Evolutionary conservation across 2,329 filamentous ascomycete species (phyloP).

Genomic region (Stemphylium lycopersici): DNA sequence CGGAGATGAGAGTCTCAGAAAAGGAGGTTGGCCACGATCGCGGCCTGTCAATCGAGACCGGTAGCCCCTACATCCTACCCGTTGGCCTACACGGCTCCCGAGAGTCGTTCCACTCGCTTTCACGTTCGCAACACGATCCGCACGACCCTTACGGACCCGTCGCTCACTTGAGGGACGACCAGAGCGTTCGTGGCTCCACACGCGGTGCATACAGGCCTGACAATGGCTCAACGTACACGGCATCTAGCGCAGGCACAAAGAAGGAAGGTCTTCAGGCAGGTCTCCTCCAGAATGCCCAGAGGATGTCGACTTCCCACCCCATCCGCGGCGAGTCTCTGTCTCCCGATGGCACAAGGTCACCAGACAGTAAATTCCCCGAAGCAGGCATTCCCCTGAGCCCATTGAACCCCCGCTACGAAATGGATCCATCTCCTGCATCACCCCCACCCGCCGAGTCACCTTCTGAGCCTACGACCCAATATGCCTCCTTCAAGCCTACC

Average conservation of each 20-base stretch:
- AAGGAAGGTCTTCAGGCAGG: constrained; percentile 56
- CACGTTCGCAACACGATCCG: constrained; percentile 72
- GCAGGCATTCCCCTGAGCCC: constrained; percentile 37
- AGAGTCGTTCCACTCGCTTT: constrained; percentile 86
- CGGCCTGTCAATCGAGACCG: constrained; percentile 67
- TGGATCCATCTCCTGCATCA: constrained; percentile 12
- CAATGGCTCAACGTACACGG: constrained; percentile 59
- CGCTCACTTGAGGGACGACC: constrained; percentile 59
- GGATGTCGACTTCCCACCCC: constrained; percentile 63
- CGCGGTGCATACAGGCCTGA: constrained; percentile 40
- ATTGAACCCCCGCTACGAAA: constrained; percentile 35
- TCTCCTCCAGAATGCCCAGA: constrained; percentile 62
- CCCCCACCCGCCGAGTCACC: constrained; percentile 19
- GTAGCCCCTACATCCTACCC: constrained; percentile 92
- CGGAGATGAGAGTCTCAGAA: constrained; percentile 66
- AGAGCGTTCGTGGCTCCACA: constrained; percentile 42
- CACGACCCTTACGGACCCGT: constrained; percentile 84
- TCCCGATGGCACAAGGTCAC: constrained; percentile 36
- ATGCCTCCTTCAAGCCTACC: constrained; percentile 47
- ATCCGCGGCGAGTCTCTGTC: constrained; percentile 49
- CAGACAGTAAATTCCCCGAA: constrained; percentile 46
- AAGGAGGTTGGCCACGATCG: constrained; percentile 51
- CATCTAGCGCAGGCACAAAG: constrained; percentile 55
- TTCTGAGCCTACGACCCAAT: constrained; percentile 32
- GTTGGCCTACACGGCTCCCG: constrained; percentile 77